These are phyloP conservation scores for Parsonsia alboflavescens DNA, from an alignment of 257 asterid species.

Conservation along the genomic window DNA sequence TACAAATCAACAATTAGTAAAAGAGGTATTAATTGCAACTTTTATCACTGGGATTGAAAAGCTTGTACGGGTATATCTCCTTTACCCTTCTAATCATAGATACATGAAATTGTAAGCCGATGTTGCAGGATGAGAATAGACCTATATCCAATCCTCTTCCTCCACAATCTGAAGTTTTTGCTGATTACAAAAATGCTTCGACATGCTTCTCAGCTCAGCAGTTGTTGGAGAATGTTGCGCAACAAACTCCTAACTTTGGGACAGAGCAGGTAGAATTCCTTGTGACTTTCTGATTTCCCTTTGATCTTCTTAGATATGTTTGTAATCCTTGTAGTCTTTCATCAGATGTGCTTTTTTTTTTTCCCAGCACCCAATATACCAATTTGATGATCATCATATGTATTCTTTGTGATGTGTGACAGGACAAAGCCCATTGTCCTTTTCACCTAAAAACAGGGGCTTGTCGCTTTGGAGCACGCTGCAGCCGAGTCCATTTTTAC, in stretches of 20 bases:
- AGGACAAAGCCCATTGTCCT: conserved; percentile 99
- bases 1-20: conserved; percentile 21
- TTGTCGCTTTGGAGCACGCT: conserved; percentile 84
- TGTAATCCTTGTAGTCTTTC: conserved; percentile 6
- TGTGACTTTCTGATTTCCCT: conserved; percentile 10
- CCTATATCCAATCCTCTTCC: conserved; percentile 97
- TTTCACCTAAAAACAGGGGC: conserved; percentile 98
- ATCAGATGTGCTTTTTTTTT: not conserved
- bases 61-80: conserved; percentile 2
- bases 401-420: conserved; percentile 36
- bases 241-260: conserved; percentile 94
- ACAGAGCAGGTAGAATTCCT: conserved; percentile 71
- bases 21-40: conserved; percentile 42
- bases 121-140: conserved; percentile 65
- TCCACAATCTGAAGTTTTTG: conserved; percentile 76
- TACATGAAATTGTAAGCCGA: conserved; percentile 10
- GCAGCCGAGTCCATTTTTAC: conserved; percentile 93
- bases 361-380: not conserved
- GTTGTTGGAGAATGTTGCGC: conserved; percentile 75
- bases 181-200: conserved; percentile 48
- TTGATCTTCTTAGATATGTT: not conserved
- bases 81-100: not conserved
- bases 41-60: not conserved
- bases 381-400: conserved; percentile 17
- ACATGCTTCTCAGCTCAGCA: conserved; percentile 66